A percentile compares a stretch with the other conserved stretches of the same genome.
Evolutionary conservation across 2,329 filamentous ascomycete species (phyloP).

Genomic region (Pezicula radicicola): DNA sequence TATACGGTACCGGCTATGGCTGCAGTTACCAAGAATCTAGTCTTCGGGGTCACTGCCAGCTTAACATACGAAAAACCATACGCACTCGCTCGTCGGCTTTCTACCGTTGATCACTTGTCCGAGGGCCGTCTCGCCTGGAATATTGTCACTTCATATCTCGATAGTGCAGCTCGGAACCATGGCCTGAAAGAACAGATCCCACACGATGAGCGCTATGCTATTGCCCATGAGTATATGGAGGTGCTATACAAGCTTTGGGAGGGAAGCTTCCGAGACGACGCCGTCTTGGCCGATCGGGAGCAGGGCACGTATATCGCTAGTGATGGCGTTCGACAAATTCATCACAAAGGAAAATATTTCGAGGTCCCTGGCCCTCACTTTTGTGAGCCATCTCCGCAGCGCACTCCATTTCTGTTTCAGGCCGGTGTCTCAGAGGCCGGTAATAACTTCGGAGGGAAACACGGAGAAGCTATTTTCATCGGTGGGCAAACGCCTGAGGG

Average conservation of each 20-base stretch:
- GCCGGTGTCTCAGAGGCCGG: slow-evolving; percentile 57
- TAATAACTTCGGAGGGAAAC: slow-evolving; percentile 63
- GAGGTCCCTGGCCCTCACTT: slow-evolving; percentile 61
- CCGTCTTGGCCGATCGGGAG: slow-evolving; percentile 55
- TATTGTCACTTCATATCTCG: slow-evolving; percentile 62
- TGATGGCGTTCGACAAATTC: slow-evolving; percentile 55
- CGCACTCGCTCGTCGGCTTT: slow-evolving; percentile 59
- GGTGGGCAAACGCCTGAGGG: slow-evolving; percentile 59
- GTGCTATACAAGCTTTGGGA: slow-evolving; percentile 53
- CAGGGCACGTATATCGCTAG: slow-evolving; percentile 56
- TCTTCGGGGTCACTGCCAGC: slow-evolving; percentile 64
- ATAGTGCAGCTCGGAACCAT: slow-evolving; percentile 58
- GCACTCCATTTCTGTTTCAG: slow-evolving; percentile 67
- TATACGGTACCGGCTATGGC: slow-evolving; percentile 65
- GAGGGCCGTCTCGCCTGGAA: slow-evolving; percentile 56
- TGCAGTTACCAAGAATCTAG: slow-evolving; percentile 62
- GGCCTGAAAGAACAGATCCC: slow-evolving; percentile 50
- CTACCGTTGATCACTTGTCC: slow-evolving; percentile 63
- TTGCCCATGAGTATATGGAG: slow-evolving; percentile 59
- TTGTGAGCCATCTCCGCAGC: slow-evolving; percentile 62
- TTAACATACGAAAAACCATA: slow-evolving; percentile 70
- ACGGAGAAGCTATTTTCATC: slow-evolving; percentile 70
- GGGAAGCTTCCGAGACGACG: slow-evolving; percentile 65
- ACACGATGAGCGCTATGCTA: slow-evolving; percentile 63
- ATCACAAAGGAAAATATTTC: slow-evolving; percentile 62